Evolutionary conservation across 164 flowering plant genomes (phyloP).

Genomic region (Sextonia rubra): DNA sequence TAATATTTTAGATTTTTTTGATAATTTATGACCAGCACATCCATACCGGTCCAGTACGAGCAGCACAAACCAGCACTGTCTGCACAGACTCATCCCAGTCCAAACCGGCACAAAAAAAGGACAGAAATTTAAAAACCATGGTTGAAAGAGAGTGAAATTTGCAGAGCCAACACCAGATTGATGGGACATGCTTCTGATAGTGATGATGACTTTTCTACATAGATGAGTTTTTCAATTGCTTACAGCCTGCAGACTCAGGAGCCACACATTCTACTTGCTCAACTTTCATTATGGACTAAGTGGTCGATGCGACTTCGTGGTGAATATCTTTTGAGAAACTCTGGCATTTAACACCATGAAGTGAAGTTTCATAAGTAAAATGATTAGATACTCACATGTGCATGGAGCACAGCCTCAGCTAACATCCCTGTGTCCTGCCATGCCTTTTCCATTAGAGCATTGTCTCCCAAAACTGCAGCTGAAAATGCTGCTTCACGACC

Average conservation of each 20-base stretch:
- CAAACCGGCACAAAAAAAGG: no score
- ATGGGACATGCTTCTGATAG: not conserved
- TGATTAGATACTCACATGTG: conserved; percentile 57
- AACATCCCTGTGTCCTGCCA: conserved; percentile 99
- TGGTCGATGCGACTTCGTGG: not conserved
- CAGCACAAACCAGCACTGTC: no score
- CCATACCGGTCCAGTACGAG: no score
- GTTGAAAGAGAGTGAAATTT: no score
- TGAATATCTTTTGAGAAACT: not conserved
- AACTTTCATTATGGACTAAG: not conserved
- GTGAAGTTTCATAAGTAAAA: not conserved
- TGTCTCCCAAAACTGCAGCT: conserved; percentile 94
- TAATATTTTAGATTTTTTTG: no score
- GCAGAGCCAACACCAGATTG: no score
- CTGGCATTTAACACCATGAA: not conserved
- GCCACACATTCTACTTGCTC: not conserved
- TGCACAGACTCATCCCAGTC: no score
- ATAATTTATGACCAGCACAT: no score
- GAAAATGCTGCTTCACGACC: conserved; percentile 99
- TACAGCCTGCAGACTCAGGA: not conserved
- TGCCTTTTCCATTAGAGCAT: conserved; percentile 97
- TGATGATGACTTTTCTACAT: not conserved
- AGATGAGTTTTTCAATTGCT: not conserved
- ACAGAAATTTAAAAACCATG: no score
- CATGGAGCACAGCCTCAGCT: conserved; percentile 94